These are phyloP conservation scores for Hanseniaspora gamundiae DNA, from an alignment of 1,139 yeast genomes.

Conservation along the genomic window DNA sequence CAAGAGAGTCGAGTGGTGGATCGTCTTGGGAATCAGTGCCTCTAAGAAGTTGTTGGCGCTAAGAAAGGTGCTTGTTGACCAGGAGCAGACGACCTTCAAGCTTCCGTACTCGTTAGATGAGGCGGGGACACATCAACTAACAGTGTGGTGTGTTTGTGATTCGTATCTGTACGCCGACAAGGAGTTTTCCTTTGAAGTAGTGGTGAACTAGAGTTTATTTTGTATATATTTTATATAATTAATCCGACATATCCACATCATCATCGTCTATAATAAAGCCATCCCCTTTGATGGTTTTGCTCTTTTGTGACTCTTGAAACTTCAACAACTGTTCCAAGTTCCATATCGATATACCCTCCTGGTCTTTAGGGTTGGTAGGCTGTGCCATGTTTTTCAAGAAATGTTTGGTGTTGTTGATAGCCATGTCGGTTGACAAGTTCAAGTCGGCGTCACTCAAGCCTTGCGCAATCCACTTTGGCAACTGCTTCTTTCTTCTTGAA, in stretches of 20 bases:
- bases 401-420: constrained; percentile 85
- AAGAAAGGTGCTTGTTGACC: constrained; percentile 46
- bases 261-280: constrained; percentile 8
- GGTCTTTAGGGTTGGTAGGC: constrained; percentile 82
- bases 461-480: constrained; percentile 96
- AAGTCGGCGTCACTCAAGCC: constrained; percentile 85
- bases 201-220: constrained; percentile 26
- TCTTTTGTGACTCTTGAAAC: constrained; percentile 43
- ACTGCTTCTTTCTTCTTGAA: constrained; percentile 68
- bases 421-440: constrained; percentile 94
- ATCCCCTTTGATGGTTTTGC: constrained; percentile 11
- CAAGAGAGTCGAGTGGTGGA: constrained; percentile 78
- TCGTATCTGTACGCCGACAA: constrained; percentile 86
- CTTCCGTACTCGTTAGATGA: constrained; percentile 49
- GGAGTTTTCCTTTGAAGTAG: constrained; percentile 43
- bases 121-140: constrained; percentile 47
- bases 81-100: constrained; percentile 40
- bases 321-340: constrained; percentile 53
- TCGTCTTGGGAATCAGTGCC: constrained; percentile 60
- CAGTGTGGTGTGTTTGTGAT: constrained; percentile 83
- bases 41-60: constrained; percentile 60
- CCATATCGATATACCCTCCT: constrained; percentile 95
- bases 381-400: constrained; percentile 90
- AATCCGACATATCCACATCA: constrained; percentile 13
- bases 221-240: constrained; percentile 1